Conservation (phyloP, 1,139 yeast species). For the Yamadazyma sp. region DNA sequence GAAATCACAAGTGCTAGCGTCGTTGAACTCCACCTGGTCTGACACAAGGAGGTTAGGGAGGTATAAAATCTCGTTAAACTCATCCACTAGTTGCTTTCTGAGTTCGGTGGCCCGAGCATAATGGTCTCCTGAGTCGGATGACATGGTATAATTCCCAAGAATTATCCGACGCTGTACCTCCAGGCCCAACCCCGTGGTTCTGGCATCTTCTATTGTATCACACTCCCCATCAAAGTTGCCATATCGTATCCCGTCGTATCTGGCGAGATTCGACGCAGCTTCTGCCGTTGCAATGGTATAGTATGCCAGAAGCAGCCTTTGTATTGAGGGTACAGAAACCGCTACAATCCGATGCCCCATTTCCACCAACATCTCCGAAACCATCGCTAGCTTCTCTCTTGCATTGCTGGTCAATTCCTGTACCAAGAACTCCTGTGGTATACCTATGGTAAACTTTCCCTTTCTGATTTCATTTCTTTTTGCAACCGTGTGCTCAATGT, state of each 20-base stretch:
- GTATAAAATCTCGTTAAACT: slow-evolving; percentile 65
- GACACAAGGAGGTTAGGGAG: slow-evolving; percentile 43
- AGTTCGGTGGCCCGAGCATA: slow-evolving; percentile 73
- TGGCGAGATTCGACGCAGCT: slow-evolving; percentile 86
- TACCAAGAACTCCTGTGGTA: slow-evolving; percentile 65
- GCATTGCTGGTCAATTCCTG: slow-evolving; percentile 53
- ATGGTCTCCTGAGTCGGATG: slow-evolving; percentile 76
- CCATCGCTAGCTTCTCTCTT: slow-evolving; percentile 43
- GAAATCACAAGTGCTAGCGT: slow-evolving; percentile 59
- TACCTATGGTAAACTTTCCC: slow-evolving; percentile 53
- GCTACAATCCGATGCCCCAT: slow-evolving; percentile 58
- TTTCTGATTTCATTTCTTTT: slow-evolving; percentile 11
- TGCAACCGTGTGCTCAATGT: slow-evolving; percentile 14
- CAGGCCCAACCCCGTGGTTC: slow-evolving; percentile 67
- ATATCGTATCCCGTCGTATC: slow-evolving; percentile 88
- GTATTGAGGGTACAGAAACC: slow-evolving; percentile 70
- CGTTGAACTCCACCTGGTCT: slow-evolving; percentile 4
- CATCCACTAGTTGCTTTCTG: slow-evolving; percentile 58
- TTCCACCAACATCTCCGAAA: slow-evolving; percentile 41
- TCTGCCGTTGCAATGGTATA: slow-evolving; percentile 90
- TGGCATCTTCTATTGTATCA: slow-evolving; percentile 57
- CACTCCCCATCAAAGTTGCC: slow-evolving; percentile 51
- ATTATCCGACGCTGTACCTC: slow-evolving; percentile 84
- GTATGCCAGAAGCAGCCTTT: slow-evolving; percentile 74
- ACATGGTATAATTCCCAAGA: slow-evolving; percentile 82